These are phyloP conservation scores for Petunia secreta DNA, from an alignment of 257 asterid genomes.

Conservation along the genomic window DNA sequence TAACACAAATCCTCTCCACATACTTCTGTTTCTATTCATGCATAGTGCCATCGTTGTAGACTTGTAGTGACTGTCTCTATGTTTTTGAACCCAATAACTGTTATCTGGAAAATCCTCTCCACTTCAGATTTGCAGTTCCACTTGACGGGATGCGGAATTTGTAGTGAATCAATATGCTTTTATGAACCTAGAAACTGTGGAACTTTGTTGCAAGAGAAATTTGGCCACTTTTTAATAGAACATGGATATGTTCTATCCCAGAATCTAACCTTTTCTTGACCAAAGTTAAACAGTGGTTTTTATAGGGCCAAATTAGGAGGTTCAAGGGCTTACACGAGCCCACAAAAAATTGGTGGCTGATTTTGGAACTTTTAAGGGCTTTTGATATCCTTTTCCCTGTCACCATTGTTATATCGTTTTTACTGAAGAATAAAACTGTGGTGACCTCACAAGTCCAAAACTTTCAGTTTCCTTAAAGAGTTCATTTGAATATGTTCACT, in stretches of 20 bases:
- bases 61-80: background rate
- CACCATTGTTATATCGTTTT: conserved; percentile 3
- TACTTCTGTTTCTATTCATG: background rate
- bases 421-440: background rate
- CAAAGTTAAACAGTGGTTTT: background rate
- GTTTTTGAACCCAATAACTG: background rate
- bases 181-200: background rate
- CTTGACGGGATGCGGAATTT: conserved; percentile 7
- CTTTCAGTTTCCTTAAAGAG: conserved; percentile 2
- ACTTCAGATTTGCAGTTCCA: background rate
- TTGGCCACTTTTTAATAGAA: background rate
- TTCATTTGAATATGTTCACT: background rate
- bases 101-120: background rate
- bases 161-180: background rate
- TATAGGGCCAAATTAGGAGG: background rate
- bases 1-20: background rate
- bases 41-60: background rate
- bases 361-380: background rate
- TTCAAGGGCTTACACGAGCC: background rate
- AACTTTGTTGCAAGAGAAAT: conserved; percentile 5
- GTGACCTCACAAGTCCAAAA: background rate
- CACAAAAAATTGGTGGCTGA: background rate
- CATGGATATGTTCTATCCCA: background rate
- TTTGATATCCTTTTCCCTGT: background rate
- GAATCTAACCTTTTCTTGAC: background rate